Base-by-base conservation (phyloP, 2,329 filamentous ascomycete genomes). In the Didymella segeticola region DNA sequence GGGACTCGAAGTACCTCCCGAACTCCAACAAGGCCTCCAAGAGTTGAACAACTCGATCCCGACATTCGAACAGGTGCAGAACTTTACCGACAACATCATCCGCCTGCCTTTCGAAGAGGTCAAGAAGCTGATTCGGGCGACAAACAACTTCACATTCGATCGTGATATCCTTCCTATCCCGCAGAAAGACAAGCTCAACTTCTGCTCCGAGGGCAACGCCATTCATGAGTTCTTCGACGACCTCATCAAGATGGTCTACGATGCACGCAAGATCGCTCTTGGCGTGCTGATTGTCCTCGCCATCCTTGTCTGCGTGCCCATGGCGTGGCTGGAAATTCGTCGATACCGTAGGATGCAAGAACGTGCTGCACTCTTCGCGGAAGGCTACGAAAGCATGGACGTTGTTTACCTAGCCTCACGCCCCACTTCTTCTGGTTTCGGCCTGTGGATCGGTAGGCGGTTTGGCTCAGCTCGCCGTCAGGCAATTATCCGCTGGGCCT, bases 321-420 rank as follows among this genome's bases (percentile, higher is more conserved):
- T 96, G 87, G 89, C 87, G 11, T 93, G 84, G 75, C 80, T 89
- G 54, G 93, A 98, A 76, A 87, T 93, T 56, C 84, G 86, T 61
- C 83, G 89, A 47, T 98, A 88, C 86, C 83, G 85, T 38, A 82
- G 80, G 26, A 89, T 92, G 81, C 84, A 88, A 72, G 80, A 87
- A 61, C 87, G 88, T 53, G 85, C 90, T 19, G 78, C 81, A 49
- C 79, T 92, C 26, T 82, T 96, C 62, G 79, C 83, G 61, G 80
- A 88, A 49, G 83, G 85, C 25, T 86, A 87, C 69, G 92, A 98
- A 67, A 84, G 89, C 1, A 86, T 96, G 82, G 93, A 98, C 70
- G 86, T 93, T 29, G 85, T 96, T 34, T 96, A 97, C 76, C 89
- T 97, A 62, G 86, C 89, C 26, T 93, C 91, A 27, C 86, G 91